Evolutionary conservation across 192 early-diverging fungal genomes (phyloP).

Genomic region (Linnemannia elongata): DNA sequence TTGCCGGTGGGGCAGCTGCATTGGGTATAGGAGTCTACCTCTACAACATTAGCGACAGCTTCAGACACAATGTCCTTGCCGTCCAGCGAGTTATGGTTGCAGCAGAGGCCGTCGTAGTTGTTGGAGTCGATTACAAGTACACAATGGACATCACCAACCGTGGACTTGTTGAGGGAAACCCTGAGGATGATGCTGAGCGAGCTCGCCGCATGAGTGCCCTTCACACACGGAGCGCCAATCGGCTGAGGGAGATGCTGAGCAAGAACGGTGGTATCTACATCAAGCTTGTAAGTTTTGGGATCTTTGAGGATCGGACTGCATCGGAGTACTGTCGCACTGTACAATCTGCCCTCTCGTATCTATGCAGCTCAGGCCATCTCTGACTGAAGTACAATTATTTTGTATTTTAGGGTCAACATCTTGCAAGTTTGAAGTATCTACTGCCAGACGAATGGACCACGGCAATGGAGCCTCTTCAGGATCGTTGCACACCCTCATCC

Average conservation of each 20-base stretch:
- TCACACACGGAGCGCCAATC: constrained; percentile 44
- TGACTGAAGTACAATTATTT: neutral
- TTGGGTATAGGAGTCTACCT: constrained; percentile 30
- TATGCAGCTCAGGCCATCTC: neutral
- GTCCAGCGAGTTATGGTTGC: constrained; percentile 40
- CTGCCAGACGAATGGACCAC: constrained; percentile 92
- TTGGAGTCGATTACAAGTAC: constrained; percentile 51
- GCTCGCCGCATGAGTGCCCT: constrained; percentile 37
- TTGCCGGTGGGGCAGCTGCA: constrained; percentile 15
- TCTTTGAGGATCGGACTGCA: neutral
- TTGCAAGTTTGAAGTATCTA: constrained; percentile 70
- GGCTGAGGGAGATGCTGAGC: constrained; percentile 44
- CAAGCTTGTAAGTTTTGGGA: constrained; percentile 43
- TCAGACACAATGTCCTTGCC: constrained; percentile 37
- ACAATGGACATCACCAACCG: constrained; percentile 41
- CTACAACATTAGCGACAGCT: constrained; percentile 43
- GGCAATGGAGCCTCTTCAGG: constrained; percentile 87
- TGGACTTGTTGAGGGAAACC: constrained; percentile 31
- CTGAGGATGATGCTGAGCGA: constrained; percentile 33
- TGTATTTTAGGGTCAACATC: constrained; percentile 45
- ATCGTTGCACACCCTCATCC: constrained; percentile 83
- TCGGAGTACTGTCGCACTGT: neutral
- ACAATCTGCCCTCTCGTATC: neutral
- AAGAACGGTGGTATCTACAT: constrained; percentile 55
- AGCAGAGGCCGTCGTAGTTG: constrained; percentile 36